Evolutionary conservation across 495 filamentous ascomycete genomes (phyloP).

Genomic region (Xylaria grammica): DNA sequence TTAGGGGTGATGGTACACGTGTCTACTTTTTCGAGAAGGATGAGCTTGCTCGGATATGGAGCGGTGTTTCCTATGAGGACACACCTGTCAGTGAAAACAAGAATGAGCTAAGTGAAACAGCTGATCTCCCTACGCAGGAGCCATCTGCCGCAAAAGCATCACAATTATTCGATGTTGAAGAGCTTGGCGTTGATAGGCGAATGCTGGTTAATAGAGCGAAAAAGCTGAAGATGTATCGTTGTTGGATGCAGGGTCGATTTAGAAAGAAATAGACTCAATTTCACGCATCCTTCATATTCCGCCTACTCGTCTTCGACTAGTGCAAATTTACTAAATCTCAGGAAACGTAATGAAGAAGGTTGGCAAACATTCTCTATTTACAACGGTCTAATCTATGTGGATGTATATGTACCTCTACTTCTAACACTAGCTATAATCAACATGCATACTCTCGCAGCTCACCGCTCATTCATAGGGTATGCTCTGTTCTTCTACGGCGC

Average conservation of each 20-base stretch:
- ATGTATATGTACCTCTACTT: no score
- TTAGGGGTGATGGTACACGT: constrained; percentile 91
- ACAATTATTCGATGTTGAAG: constrained; percentile 67
- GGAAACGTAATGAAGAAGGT: not conserved
- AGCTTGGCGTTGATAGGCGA: constrained; percentile 82
- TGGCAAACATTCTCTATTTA: no score
- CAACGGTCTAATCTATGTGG: no score
- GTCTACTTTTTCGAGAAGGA: constrained; percentile 96
- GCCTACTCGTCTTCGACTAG: not conserved
- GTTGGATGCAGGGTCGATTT: constrained; percentile 94
- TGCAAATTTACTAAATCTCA: no score
- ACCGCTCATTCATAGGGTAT: no score
- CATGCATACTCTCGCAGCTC: no score
- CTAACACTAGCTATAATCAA: no score
- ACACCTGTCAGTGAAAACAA: constrained; percentile 26
- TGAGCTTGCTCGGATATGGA: constrained; percentile 81
- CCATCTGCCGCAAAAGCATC: not conserved
- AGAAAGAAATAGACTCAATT: constrained; percentile 62
- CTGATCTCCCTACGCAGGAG: constrained; percentile 19
- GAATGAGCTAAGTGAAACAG: constrained; percentile 18
- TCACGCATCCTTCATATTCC: not conserved
- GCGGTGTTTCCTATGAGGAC: constrained; percentile 36
- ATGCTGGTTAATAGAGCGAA: constrained; percentile 89
- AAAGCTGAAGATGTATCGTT: constrained; percentile 96
- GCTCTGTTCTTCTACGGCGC: no score